These are phyloP conservation scores for Aspergillus panamensis DNA, from an alignment of 495 filamentous ascomycete species.

Conservation along the genomic window DNA sequence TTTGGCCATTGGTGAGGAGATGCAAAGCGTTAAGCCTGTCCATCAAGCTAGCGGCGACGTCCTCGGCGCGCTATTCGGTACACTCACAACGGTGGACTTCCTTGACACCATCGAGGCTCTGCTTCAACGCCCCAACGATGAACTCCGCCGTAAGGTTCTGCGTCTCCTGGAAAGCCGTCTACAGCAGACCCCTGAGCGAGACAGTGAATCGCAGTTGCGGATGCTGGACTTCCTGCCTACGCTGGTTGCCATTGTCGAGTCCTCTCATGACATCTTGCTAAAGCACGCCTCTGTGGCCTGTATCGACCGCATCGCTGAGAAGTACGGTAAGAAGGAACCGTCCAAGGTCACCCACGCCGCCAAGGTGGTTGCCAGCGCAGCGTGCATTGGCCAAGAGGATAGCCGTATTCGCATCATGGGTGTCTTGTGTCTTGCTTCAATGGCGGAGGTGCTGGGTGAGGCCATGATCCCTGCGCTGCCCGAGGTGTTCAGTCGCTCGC, in stretches of 20 bases:
- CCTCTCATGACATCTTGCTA: slow-evolving; percentile 64
- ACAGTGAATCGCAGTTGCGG: slow-evolving; percentile 60
- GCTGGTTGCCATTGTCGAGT: slow-evolving; percentile 67
- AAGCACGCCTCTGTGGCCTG: slow-evolving; percentile 81
- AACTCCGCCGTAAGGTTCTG: slow-evolving; percentile 74
- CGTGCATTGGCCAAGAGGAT: slow-evolving; percentile 72
- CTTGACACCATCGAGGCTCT: slow-evolving; percentile 77
- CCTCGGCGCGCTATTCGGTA: slow-evolving; percentile 67
- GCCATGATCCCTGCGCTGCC: slow-evolving; percentile 80
- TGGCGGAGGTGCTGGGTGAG: slow-evolving; percentile 82
- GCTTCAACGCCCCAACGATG: slow-evolving; percentile 65
- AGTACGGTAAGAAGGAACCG: slow-evolving; percentile 83
- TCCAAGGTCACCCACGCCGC: slow-evolving; percentile 62
- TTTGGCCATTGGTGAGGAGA: slow-evolving; percentile 56
- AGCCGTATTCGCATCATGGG: slow-evolving; percentile 71
- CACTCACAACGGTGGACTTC: slow-evolving; percentile 80
- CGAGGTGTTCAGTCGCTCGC: slow-evolving; percentile 62
- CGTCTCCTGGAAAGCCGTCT: slow-evolving; percentile 73
- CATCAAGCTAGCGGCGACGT: slow-evolving; percentile 63
- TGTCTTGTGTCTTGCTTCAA: slow-evolving; percentile 81
- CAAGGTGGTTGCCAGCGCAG: slow-evolving; percentile 66
- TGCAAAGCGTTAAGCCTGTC: slow-evolving; percentile 58
- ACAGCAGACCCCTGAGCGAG: slow-evolving; percentile 60
- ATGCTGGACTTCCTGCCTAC: slow-evolving; percentile 76
- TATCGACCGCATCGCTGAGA: slow-evolving; percentile 84